phyloP scores from a whole-genome alignment of 1,139 yeast genomes.

The Saccharomycopsis hybrid region DNA sequence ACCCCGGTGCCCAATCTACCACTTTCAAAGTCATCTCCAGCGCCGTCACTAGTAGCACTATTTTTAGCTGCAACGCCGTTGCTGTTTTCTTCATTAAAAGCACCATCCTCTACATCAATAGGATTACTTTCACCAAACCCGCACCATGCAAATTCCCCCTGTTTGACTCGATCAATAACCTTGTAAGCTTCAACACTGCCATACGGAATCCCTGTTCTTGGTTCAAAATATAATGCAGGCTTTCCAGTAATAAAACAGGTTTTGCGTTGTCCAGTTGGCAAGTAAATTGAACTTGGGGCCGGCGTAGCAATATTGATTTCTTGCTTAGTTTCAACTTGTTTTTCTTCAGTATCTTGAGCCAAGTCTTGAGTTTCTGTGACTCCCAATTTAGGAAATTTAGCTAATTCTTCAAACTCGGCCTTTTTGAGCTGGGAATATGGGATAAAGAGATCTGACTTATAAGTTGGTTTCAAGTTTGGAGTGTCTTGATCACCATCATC shows the following conservation, averaged over 20 bases:
- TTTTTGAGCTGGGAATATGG: conserved; percentile 15
- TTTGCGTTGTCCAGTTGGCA: conserved; percentile 64
- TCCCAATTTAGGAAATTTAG: conserved; percentile 59
- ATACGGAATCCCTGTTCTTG: conserved; percentile 80
- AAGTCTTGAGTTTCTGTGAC: conserved; percentile 47
- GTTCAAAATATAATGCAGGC: conserved; percentile 81
- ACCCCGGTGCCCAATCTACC: conserved; percentile 33
- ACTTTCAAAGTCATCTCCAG: conserved; percentile 34
- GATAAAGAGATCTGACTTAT: conserved; percentile 17
- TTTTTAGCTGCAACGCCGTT: too few species aligned
- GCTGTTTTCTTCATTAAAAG: too few species aligned
- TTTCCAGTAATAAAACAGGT: conserved; percentile 73
- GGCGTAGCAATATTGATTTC: conserved; percentile 50
- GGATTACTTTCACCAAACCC: conserved; percentile 36
- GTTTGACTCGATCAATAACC: conserved; percentile 60
- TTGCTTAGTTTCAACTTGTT: conserved; percentile 30
- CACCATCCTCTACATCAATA: too few species aligned
- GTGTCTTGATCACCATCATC: conserved; percentile 33
- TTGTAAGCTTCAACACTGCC: conserved; percentile 74
- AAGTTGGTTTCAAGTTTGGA: conserved; percentile 20
- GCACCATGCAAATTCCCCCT: conserved; percentile 63
- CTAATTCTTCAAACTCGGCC: conserved; percentile 42
- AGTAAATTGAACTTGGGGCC: conserved; percentile 68
- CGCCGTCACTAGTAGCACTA: too few species aligned
- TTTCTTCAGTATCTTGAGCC: conserved; percentile 44